These are phyloP conservation scores for Pyracantha coccinea DNA, from an alignment of 331 rosid genomes.

Conservation along the genomic window DNA sequence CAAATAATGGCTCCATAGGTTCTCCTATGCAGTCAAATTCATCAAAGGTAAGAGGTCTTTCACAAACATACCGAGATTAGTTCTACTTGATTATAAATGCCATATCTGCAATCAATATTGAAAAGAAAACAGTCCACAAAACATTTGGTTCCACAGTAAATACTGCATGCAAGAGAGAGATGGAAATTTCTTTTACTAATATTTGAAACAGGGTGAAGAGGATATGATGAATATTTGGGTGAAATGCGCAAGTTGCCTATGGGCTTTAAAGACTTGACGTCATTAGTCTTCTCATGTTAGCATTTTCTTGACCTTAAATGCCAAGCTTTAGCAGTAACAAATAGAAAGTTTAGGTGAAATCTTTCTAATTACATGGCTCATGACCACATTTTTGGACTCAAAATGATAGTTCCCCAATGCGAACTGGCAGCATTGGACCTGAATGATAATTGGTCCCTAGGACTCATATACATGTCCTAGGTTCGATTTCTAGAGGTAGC, in stretches of 20 bases:
- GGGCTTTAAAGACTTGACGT: background rate
- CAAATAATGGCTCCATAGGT: conserved; percentile 79
- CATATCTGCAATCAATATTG: background rate
- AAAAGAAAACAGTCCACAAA: background rate
- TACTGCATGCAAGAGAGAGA: no score
- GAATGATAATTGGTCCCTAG: no score
- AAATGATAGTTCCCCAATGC: background rate
- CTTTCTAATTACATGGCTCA: background rate
- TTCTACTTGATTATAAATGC: background rate
- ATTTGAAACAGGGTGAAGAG: background rate
- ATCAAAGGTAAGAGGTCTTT: conserved; percentile 47
- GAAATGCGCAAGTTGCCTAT: background rate
- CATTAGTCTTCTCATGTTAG: background rate
- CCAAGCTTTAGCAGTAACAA: background rate
- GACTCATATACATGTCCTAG: no score
- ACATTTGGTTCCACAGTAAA: no score
- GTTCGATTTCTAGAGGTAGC: no score
- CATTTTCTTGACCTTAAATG: background rate
- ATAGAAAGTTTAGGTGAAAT: background rate
- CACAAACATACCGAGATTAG: background rate
- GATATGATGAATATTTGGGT: background rate
- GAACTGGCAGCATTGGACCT: background rate
- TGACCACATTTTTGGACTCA: background rate
- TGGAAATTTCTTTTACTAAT: background rate
- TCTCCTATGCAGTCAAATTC: conserved; percentile 91